Conservation (phyloP, 352 stramenopile species). For the Pythium apleroticum region DNA sequence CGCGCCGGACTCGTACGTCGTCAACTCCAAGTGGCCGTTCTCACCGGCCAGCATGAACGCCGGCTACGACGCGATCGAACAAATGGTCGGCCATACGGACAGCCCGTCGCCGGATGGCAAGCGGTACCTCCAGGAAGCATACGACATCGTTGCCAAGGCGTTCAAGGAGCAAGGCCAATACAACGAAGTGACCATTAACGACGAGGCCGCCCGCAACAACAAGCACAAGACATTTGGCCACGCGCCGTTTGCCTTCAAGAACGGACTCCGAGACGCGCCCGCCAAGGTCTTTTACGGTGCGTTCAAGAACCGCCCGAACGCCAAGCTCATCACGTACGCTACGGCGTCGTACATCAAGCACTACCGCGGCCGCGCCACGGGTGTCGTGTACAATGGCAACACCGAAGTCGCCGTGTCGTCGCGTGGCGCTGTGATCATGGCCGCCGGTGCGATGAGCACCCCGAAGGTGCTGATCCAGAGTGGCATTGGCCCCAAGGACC, state of each 20-base stretch:
- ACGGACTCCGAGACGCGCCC: constrained; percentile 49
- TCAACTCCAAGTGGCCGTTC: constrained; percentile 46
- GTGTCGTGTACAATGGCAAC: constrained; percentile 49
- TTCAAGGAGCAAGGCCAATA: constrained; percentile 36
- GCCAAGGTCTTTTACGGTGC: constrained; percentile 36
- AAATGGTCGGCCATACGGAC: constrained; percentile 42
- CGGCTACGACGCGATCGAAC: constrained; percentile 56
- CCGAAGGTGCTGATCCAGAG: constrained; percentile 83
- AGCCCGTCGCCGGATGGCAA: constrained; percentile 43
- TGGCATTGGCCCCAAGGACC: constrained; percentile 64
- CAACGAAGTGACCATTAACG: constrained; percentile 47
- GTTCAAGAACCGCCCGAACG: constrained; percentile 35
- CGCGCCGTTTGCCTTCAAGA: constrained; percentile 52
- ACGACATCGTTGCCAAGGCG: constrained; percentile 41
- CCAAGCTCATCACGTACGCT: constrained; percentile 48
- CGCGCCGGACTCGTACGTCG: constrained; percentile 44
- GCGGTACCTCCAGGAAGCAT: constrained; percentile 54
- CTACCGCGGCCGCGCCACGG: constrained; percentile 37
- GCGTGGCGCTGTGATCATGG: constrained; percentile 71
- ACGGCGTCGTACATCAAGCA: constrained; percentile 56
- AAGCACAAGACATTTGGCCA: constrained; percentile 62
- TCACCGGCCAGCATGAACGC: constrained; percentile 51
- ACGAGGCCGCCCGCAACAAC: constrained; percentile 42
- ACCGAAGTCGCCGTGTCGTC: constrained; percentile 36
- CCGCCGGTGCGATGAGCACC: constrained; percentile 58